A percentile compares a stretch with the other conserved stretches of the same genome.
Evolutionary conservation across 108 stramenopile species (phyloP).

Genomic region (Pseudonitzschia pungens): DNA sequence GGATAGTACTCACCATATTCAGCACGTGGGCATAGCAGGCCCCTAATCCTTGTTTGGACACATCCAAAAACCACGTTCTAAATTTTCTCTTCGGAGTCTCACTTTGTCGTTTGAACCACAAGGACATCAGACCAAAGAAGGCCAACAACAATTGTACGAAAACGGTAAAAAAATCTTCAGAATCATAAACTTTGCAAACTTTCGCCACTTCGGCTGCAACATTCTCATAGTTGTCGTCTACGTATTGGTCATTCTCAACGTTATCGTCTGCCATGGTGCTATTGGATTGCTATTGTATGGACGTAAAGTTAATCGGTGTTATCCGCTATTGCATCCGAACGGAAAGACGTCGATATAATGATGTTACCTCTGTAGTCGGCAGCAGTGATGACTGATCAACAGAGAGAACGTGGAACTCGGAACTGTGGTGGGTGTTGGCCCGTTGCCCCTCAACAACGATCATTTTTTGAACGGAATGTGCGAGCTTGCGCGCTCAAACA

Average conservation of each 20-base stretch:
- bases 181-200: conserved; percentile 78
- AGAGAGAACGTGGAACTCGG: background rate
- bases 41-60: conserved; percentile 83
- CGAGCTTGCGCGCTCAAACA: background rate
- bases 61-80: conserved; percentile 85
- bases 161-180: conserved; percentile 76
- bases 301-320: background rate
- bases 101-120: conserved; percentile 78
- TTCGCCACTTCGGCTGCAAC: conserved; percentile 5
- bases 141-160: conserved; percentile 83
- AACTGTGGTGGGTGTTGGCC: background rate
- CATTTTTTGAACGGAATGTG: background rate
- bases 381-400: background rate
- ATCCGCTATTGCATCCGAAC: background rate
- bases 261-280: conserved; percentile 21
- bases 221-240: conserved; percentile 1
- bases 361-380: background rate
- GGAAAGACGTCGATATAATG: background rate
- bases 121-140: conserved; percentile 62
- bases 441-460: background rate
- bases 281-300: background rate
- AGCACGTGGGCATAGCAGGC: conserved; percentile 89
- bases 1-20: conserved; percentile 65
- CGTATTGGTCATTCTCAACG: conserved; percentile 8
- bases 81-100: conserved; percentile 77